These are phyloP conservation scores for Nitzschia sp. DNA, from an alignment of 108 stramenopile species.

Conservation along the genomic window DNA sequence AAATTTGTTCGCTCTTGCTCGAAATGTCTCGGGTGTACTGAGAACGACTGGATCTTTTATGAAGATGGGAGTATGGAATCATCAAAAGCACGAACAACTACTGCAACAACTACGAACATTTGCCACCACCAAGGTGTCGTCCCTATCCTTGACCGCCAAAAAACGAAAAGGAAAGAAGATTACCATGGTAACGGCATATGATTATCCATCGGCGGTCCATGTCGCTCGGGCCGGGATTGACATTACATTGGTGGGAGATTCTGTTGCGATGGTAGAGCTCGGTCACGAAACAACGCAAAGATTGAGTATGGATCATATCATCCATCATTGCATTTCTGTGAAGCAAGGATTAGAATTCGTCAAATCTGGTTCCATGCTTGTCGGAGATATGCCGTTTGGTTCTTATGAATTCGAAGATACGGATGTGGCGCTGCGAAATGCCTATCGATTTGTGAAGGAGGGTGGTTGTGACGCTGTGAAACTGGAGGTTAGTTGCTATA, in stretches of 20 bases:
- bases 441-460: constrained; percentile 91
- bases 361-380: constrained; percentile 56
- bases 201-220: constrained; percentile 97
- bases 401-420: constrained; percentile 90
- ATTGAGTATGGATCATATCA: constrained; percentile 94
- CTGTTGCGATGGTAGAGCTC: constrained; percentile 92
- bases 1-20: too few relatives aligned
- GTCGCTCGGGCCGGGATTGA: constrained; percentile 97
- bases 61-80: too few relatives aligned
- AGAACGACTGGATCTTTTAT: too few relatives aligned
- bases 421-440: constrained; percentile 85
- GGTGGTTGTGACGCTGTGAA: constrained; percentile 93
- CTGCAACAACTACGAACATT: neutral
- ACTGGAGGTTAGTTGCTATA: constrained; percentile 72
- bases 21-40: too few relatives aligned
- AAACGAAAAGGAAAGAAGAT: constrained; percentile 81
- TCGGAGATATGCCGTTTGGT: constrained; percentile 98
- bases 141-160: constrained; percentile 75
- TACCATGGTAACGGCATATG: constrained; percentile 97
- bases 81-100: neutral
- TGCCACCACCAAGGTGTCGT: constrained; percentile 41
- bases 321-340: constrained; percentile 95
- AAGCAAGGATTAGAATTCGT: constrained; percentile 67
- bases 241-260: constrained; percentile 91
- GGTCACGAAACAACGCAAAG: constrained; percentile 97